Evolutionary conservation across 2,329 filamentous ascomycete genomes (phyloP).

Genomic region (Chaetomiaceae sp.): DNA sequence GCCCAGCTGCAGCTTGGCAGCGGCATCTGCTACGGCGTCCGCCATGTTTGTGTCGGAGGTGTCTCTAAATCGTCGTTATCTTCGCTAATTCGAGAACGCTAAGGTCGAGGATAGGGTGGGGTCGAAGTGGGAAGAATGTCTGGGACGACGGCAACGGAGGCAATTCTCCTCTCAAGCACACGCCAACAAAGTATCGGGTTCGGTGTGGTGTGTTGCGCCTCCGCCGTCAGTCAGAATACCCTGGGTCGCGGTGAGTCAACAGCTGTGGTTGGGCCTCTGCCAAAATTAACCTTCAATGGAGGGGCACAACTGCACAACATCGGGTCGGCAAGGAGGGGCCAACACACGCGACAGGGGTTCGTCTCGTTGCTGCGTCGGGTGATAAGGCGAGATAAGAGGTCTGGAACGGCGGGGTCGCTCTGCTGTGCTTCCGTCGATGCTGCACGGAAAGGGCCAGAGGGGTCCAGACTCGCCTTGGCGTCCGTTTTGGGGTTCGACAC

Average conservation of each 20-base stretch:
- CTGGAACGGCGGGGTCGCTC: no score
- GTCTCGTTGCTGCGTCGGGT: background rate
- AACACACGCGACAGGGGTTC: conserved; percentile 6
- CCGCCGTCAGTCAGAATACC: no score
- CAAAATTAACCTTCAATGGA: conserved; percentile 18
- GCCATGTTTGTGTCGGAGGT: no score
- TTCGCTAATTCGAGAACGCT: no score
- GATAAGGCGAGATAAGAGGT: conserved; percentile 17
- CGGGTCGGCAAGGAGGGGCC: background rate
- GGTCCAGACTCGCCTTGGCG: conserved; percentile 2
- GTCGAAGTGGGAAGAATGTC: no score
- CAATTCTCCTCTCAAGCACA: no score
- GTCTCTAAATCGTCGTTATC: background rate
- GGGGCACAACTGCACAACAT: conserved; percentile 7
- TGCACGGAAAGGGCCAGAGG: background rate
- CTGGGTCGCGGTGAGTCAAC: conserved; percentile 9
- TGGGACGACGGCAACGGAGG: no score
- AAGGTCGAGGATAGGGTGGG: no score
- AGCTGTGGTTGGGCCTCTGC: background rate
- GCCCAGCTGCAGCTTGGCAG: conserved; percentile 47
- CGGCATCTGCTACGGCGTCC: conserved; percentile 41
- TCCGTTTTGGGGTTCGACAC: background rate
- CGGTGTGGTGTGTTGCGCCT: no score
- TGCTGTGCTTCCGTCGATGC: background rate
- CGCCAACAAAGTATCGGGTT: no score